Conservation (phyloP, 371 early-diverging fungal species). For the Mortierella sp. region DNA sequence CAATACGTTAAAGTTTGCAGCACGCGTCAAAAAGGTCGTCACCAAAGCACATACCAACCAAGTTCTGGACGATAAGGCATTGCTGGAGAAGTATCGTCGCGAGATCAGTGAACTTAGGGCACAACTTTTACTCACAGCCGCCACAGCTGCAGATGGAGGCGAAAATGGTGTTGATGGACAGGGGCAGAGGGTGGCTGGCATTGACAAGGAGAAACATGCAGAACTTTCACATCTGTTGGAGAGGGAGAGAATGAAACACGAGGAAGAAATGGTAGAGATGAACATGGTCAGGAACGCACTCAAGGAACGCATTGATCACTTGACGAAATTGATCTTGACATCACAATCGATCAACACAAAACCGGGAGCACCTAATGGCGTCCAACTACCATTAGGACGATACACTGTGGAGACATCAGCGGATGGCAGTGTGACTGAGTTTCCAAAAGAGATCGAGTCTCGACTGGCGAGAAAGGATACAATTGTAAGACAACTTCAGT, state of each 20-base stretch:
- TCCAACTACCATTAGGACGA: slow-evolving; percentile 12
- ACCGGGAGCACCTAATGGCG: background rate
- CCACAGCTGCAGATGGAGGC: slow-evolving; percentile 14
- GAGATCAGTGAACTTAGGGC: slow-evolving; percentile 87
- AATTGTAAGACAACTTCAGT: slow-evolving; percentile 36
- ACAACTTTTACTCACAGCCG: slow-evolving; percentile 73
- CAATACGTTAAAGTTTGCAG: slow-evolving; percentile 91
- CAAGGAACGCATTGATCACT: slow-evolving; percentile 85
- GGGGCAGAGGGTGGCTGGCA: background rate
- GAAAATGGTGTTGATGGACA: background rate
- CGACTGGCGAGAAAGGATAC: slow-evolving; percentile 47
- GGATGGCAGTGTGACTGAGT: slow-evolving; percentile 47
- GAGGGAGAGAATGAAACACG: slow-evolving; percentile 66
- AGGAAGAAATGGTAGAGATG: slow-evolving; percentile 81
- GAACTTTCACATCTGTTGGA: slow-evolving; percentile 53
- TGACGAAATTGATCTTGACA: slow-evolving; percentile 87
- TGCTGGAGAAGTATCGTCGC: slow-evolving; percentile 84
- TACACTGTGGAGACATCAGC: slow-evolving; percentile 45
- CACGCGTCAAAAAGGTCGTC: slow-evolving; percentile 79
- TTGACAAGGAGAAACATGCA: slow-evolving; percentile 35
- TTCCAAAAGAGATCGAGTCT: slow-evolving; percentile 52
- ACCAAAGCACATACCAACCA: slow-evolving; percentile 76
- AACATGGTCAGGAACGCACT: slow-evolving; percentile 79
- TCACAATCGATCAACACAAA: slow-evolving; percentile 63
- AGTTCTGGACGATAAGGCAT: slow-evolving; percentile 86